These are phyloP conservation scores for Anthostomella pinea DNA, from an alignment of 2,329 filamentous ascomycete species.

Conservation along the genomic window DNA sequence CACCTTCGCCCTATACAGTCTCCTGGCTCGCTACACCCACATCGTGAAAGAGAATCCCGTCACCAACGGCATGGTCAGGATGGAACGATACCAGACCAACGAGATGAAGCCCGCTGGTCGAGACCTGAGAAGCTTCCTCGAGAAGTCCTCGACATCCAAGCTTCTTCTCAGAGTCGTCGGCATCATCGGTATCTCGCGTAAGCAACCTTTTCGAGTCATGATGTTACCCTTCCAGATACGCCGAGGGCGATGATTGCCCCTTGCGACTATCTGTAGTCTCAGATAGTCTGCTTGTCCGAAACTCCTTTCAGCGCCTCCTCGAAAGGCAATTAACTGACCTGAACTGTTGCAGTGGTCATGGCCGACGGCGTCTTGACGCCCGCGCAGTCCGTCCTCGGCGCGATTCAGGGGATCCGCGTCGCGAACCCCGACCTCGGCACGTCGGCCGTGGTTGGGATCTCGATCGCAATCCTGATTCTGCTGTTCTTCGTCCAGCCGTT, in stretches of 20 bases:
- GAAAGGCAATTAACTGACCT: too few relatives aligned
- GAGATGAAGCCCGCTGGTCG: conserved; percentile 3
- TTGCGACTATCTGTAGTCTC: too few relatives aligned
- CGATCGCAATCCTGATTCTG: conserved; percentile 1
- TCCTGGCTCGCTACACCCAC: conserved; percentile 4
- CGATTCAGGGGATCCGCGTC: conserved; percentile 4
- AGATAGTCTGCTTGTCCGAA: too few relatives aligned
- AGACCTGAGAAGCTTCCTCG: neutral
- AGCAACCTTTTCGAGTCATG: too few relatives aligned
- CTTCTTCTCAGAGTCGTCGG: conserved; percentile 2
- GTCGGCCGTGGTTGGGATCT: conserved; percentile 2
- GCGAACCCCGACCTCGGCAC: conserved; percentile 3
- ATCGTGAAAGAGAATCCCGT: conserved; percentile 1
- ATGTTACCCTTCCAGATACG: too few relatives aligned
- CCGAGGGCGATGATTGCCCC: too few relatives aligned
- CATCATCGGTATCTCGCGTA: conserved; percentile 3
- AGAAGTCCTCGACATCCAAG: neutral
- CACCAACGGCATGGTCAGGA: neutral
- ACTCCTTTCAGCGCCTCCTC: too few relatives aligned
- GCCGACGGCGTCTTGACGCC: conserved; percentile 6
- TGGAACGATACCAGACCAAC: conserved; percentile 3
- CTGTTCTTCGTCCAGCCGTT: conserved; percentile 3
- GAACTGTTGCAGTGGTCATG: too few relatives aligned
- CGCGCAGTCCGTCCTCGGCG: conserved; percentile 4
- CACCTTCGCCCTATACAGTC: conserved; percentile 5